phyloP scores from a whole-genome alignment of 768 basidiomycete species.

The Tubosaeta sp. region DNA sequence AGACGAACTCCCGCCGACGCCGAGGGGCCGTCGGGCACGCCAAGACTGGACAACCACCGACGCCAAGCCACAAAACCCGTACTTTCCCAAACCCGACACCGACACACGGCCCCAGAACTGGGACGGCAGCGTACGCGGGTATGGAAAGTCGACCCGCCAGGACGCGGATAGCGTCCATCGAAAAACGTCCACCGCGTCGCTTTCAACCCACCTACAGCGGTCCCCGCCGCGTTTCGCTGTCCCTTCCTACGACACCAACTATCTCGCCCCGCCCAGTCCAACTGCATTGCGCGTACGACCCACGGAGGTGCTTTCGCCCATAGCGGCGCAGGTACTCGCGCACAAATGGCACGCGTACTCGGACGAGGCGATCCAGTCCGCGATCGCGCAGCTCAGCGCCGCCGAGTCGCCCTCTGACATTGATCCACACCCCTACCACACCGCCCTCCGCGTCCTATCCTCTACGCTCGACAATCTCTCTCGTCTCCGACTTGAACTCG shows the following conservation, averaged over 20 bases:
- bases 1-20: constrained; percentile 40
- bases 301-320: constrained; percentile 14
- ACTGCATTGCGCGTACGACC: constrained; percentile 15
- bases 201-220: constrained; percentile 41
- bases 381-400: constrained; percentile 47
- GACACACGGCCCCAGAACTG: constrained; percentile 28
- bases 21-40: constrained; percentile 48
- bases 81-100: constrained; percentile 52
- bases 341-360: constrained; percentile 77
- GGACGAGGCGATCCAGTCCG: constrained; percentile 66
- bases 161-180: constrained; percentile 21
- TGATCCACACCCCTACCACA: constrained; percentile 56
- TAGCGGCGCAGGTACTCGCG: constrained; percentile 50
- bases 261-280: constrained; percentile 36
- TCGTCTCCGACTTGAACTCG: constrained; percentile 56
- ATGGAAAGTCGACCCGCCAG: constrained; percentile 35
- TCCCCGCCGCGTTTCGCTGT: constrained; percentile 38
- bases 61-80: constrained; percentile 40
- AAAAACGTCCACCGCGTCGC: constrained; percentile 32
- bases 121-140: constrained; percentile 57
- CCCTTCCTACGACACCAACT: constrained; percentile 29
- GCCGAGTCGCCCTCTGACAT: constrained; percentile 46
- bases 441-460: constrained; percentile 65
- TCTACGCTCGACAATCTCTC: constrained; percentile 59
- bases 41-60: constrained; percentile 28